Percentiles rank a stretch among this genome's conserved stretches.
These are phyloP conservation scores for Rasamsonia emersonii DNA, from an alignment of 2,329 filamentous ascomycete species.

Conservation along the genomic window DNA sequence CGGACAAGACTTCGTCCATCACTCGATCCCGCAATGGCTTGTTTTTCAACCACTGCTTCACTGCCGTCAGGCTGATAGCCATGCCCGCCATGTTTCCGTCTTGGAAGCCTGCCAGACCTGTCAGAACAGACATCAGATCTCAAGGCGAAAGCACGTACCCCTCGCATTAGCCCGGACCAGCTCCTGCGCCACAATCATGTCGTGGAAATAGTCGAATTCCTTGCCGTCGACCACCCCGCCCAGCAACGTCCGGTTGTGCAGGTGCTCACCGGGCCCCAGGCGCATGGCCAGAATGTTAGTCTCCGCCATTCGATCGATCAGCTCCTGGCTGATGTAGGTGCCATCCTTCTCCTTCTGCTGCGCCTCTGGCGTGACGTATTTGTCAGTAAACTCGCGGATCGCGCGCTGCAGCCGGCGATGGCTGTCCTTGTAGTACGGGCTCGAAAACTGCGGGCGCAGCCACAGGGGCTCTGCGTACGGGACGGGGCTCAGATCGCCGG, in stretches of 20 bases:
- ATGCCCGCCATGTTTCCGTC: conserved; percentile 84
- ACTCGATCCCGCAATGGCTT: conserved; percentile 57
- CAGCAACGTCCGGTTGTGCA: conserved; percentile 62
- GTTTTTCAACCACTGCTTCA: conserved; percentile 69
- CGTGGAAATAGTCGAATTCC: conserved; percentile 83
- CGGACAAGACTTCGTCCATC: conserved; percentile 63
- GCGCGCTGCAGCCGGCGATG: conserved; percentile 62
- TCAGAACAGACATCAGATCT: too few relatives aligned
- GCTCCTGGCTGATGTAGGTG: conserved; percentile 57
- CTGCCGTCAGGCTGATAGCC: conserved; percentile 71
- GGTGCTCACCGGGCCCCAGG: conserved; percentile 71
- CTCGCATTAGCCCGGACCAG: conserved; percentile 60
- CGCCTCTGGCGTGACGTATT: conserved; percentile 64
- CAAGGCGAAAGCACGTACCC: conserved; percentile 26
- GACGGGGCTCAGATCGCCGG: conserved; percentile 65
- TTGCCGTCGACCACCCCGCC: conserved; percentile 64
- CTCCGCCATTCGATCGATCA: conserved; percentile 72
- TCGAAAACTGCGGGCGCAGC: conserved; percentile 68
- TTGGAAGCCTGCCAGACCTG: conserved; percentile 52
- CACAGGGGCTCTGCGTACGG: conserved; percentile 82
- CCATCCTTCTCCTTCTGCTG: conserved; percentile 67
- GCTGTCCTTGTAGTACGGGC: conserved; percentile 70
- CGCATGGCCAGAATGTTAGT: conserved; percentile 71
- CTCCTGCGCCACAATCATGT: conserved; percentile 69
- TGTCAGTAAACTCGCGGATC: conserved; percentile 64